Conservation (phyloP, 371 early-diverging fungal genomes). For the Syncephalis fuscata region DNA sequence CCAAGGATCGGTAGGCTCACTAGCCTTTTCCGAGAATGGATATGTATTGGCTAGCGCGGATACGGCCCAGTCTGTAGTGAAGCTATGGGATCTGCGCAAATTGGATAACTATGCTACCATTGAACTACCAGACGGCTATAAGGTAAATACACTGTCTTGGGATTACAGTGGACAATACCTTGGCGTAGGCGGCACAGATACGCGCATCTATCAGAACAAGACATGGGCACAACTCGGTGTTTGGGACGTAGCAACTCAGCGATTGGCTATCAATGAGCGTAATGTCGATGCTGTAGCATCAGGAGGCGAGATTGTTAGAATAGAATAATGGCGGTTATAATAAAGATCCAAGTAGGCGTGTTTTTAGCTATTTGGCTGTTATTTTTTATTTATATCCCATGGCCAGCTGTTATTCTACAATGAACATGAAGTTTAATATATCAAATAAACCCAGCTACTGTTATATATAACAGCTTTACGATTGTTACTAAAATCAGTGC, state of each 20-base stretch:
- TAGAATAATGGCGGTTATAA: too few relatives aligned
- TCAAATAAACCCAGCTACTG: too few relatives aligned
- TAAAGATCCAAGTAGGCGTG: too few relatives aligned
- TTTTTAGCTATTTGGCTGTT: too few relatives aligned
- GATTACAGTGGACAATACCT: conserved; percentile 73
- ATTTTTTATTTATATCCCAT: too few relatives aligned
- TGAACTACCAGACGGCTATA: conserved; percentile 30
- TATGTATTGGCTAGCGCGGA: conserved; percentile 3
- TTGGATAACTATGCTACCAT: conserved; percentile 53
- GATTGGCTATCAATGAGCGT: too few relatives aligned
- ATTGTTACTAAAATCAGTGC: too few relatives aligned
- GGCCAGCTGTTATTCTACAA: too few relatives aligned
- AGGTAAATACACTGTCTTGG: conserved; percentile 45
- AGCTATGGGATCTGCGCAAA: conserved; percentile 86
- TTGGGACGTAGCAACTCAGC: conserved; percentile 13
- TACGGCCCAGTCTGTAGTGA: conserved; percentile 31
- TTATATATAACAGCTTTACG: too few relatives aligned
- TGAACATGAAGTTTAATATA: too few relatives aligned
- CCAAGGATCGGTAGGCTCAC: conserved; percentile 39
- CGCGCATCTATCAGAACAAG: conserved; percentile 55
- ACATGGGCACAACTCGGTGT: conserved; percentile 45
- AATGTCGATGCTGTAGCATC: too few relatives aligned
- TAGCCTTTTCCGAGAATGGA: conserved; percentile 83
- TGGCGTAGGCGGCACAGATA: conserved; percentile 50
- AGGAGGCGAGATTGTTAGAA: too few relatives aligned